phyloP scores from a whole-genome alignment of 371 early-diverging fungal genomes.

The Umbelopsis sp. region DNA sequence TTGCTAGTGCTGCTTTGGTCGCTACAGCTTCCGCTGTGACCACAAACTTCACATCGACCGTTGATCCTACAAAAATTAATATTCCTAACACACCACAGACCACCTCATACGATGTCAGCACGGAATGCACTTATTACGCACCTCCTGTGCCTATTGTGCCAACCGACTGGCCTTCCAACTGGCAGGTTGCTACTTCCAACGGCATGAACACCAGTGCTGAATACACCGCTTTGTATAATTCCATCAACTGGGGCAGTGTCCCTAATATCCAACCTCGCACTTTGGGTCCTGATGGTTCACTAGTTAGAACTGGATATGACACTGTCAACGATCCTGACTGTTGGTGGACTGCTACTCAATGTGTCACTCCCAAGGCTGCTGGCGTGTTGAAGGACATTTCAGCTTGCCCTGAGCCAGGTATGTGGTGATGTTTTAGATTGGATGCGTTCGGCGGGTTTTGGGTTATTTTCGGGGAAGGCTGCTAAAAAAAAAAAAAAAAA shows the following conservation, averaged over 20 bases:
- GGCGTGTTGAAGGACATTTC: constrained; percentile 42
- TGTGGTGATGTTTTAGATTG: constrained; percentile 35
- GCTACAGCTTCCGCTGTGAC: constrained; percentile 24
- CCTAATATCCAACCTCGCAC: constrained; percentile 33
- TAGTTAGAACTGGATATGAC: constrained; percentile 33
- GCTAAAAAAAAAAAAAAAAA: no score
- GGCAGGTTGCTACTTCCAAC: constrained; percentile 33
- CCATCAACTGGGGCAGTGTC: constrained; percentile 46
- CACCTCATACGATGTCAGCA: constrained; percentile 31
- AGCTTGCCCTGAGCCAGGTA: constrained; percentile 44
- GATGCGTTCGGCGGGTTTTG: not conserved
- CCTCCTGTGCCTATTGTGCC: constrained; percentile 26
- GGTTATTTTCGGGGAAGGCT: no score
- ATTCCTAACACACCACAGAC: constrained; percentile 43
- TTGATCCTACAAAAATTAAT: constrained; percentile 37
- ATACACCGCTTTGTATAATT: constrained; percentile 27
- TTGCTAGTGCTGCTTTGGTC: constrained; percentile 16
- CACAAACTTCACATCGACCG: constrained; percentile 31
- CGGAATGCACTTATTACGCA: constrained; percentile 40
- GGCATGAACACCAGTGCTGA: constrained; percentile 30
- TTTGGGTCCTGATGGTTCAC: constrained; percentile 28
- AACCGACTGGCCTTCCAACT: constrained; percentile 32
- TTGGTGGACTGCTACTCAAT: constrained; percentile 54
- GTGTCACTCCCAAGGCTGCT: constrained; percentile 38
- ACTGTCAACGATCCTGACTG: constrained; percentile 46